Evolutionary conservation across 176 grass and related monocot genomes (phyloP), one percentile per base, ranked within the genome.

Genomic region (Zizania latifolia): DNA sequence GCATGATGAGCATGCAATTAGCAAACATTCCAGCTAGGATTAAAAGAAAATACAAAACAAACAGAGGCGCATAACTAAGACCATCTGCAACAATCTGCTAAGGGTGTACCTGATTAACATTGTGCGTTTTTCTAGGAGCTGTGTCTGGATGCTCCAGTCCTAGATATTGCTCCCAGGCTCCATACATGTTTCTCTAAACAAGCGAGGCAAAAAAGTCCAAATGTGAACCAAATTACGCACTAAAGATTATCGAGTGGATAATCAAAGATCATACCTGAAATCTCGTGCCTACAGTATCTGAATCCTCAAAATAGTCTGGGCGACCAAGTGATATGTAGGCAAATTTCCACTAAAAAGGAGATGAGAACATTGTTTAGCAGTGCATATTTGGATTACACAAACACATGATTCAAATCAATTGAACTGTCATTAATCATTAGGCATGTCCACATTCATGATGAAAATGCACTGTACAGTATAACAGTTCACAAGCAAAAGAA

Each of bases 121-220:
- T 66, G 77, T 94, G 76, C 11, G 86, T 58, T 82, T 86, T 99
- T 36, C 88, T 94, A 59, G 95, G 95, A 73, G 86, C 80, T 30
- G 86, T 99, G 89, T 99, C 91, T 34, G 89, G 75, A 31, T 99
- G 95, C 66, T 99, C 95, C 64, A 99, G 65, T 71, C 95, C 95
- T 76, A 99, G 84, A 78, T 99, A 99, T 70, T 99, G 95, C 86
- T 99, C 95, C 95, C 95, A 99, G 43, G 95, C 91, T 79, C 95
- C 95, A 90, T 99, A 99, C 78, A 99, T 84, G 75, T 92, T 92
- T 61, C 95, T 88, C 95, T 99, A 64, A 70, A 89, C 36, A 73
- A 70, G 67, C 56, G 78, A 45, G 29, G 34, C n/a, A 45, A 78
- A 53, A n/a, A n/a, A 50, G 2, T 26, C 35, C 9, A 28, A 2